Evolutionary conservation across 1,139 yeast species (phyloP), one percentile per base, ranked within the genome.

Genomic region (Suhomyces kunorum): DNA sequence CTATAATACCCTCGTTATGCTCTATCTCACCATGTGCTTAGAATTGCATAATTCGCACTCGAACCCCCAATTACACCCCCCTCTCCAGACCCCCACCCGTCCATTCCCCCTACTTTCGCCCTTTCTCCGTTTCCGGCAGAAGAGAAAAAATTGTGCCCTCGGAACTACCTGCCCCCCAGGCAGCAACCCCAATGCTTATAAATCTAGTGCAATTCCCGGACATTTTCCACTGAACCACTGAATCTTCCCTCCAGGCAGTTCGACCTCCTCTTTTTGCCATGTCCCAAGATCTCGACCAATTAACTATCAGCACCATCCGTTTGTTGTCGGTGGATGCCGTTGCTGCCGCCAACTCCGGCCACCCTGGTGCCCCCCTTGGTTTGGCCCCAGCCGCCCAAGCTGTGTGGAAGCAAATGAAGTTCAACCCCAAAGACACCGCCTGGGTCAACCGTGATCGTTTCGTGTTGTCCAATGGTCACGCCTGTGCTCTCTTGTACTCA

Each of bases 331-430:
- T 86, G 45, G 99, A 92, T 68, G 83, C 87, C 51, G 95, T 87
- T 48, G 77, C 83, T 46, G 80, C 82, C 65, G 95, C 98, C 58
- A 87, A 92, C 71, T 85, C 96, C 47, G 99, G 99, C 55, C 99
- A 92, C 74, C 99, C 99, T 42, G 98, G 98, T 78, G 97, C 99
- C 42, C 98, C 98, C 58, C 81, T 92, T 80, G 98, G 98, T 50
- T 74, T 92, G 67, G 98, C 99, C 20, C 96, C 78, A 27, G 76
- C 76, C 34, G 77, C 77, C 47, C 76, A 71, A 51, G 75, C 95
- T 39, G 78, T 90, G 46, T 92, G 84, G 82, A 76, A 81, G 64
- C 78, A 83, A 62, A 78, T 90, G 87, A 83, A 73, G 59, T 81
- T 88, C 73, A 88, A 87, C 80, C 95, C 98, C 56, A 79, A 83